These are phyloP conservation scores for Metschnikowia gelsemii DNA, from an alignment of 805 yeast species.

Conservation along the genomic window DNA sequence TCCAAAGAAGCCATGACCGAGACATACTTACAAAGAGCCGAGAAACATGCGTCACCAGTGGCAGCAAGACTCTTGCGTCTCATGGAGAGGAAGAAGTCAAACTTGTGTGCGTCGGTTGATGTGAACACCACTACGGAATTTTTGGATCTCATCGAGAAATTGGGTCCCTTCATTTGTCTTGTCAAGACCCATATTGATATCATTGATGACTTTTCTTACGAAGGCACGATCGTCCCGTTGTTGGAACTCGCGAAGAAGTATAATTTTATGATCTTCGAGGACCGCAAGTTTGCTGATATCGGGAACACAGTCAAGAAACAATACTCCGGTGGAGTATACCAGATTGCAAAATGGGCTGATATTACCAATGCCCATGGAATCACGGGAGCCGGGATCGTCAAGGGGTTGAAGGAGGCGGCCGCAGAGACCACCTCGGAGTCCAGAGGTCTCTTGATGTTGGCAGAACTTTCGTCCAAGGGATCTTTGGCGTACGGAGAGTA, in stretches of 20 bases:
- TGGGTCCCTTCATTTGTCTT: conserved; percentile 90
- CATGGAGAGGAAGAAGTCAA: conserved; percentile 79
- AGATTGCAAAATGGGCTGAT: conserved; percentile 92
- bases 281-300: conserved; percentile 96
- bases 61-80: conserved; percentile 71
- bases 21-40: conserved; percentile 69
- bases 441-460: conserved; percentile 90
- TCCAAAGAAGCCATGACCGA: conserved; percentile 5
- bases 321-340: conserved; percentile 85
- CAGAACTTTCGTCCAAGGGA: conserved; percentile 93
- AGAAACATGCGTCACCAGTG: conserved; percentile 68
- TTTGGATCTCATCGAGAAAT: conserved; percentile 63
- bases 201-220: conserved; percentile 82
- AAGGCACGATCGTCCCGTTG: conserved; percentile 74
- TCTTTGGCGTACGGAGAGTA: conserved; percentile 91
- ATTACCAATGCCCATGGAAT: conserved; percentile 98
- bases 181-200: conserved; percentile 95
- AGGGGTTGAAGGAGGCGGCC: conserved; percentile 81
- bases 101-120: conserved; percentile 93
- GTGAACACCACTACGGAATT: conserved; percentile 79
- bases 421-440: conserved; percentile 71
- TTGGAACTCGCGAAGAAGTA: conserved; percentile 72
- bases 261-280: conserved; percentile 91
- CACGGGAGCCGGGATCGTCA: conserved; percentile 90
- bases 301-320: conserved; percentile 97